Evolutionary conservation across 352 stramenopile genomes (phyloP).

Genomic region (Pythium vanterpoolii): DNA sequence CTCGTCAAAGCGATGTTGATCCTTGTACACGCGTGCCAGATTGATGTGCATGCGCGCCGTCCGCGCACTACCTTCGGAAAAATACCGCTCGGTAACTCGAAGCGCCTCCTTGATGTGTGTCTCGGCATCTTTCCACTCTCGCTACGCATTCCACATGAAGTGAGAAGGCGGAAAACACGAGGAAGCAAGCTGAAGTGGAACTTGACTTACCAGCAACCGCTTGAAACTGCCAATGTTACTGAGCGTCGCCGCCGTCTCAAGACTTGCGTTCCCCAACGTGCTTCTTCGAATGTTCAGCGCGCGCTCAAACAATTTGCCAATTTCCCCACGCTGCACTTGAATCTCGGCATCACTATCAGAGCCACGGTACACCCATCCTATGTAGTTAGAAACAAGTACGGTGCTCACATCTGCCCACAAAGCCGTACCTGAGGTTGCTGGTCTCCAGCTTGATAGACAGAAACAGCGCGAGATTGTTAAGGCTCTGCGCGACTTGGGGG

Average conservation of each 20-base stretch:
- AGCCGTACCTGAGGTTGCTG: conserved; percentile 47
- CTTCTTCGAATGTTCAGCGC: conserved; percentile 66
- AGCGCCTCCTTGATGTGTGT: conserved; percentile 75
- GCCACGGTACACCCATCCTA: not conserved
- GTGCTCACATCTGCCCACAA: not conserved
- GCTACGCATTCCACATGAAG: conserved; percentile 21
- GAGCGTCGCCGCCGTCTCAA: conserved; percentile 73
- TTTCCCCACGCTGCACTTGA: conserved; percentile 39
- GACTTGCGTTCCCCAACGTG: conserved; percentile 70
- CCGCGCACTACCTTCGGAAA: conserved; percentile 70
- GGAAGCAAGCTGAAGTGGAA: not conserved
- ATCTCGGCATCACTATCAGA: conserved; percentile 25
- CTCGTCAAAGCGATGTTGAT: conserved; percentile 73
- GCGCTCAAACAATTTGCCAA: conserved; percentile 59
- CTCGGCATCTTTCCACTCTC: conserved; percentile 62
- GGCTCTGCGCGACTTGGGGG: conserved; percentile 71
- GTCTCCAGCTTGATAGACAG: conserved; percentile 62
- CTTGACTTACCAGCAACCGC: conserved; percentile 46
- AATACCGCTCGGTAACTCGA: conserved; percentile 74
- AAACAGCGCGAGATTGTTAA: conserved; percentile 80
- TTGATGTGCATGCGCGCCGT: conserved; percentile 76
- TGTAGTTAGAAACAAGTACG: not conserved
- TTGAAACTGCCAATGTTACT: conserved; percentile 88
- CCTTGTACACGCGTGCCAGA: conserved; percentile 68
- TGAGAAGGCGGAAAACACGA: not conserved